Percentiles rank a stretch among this genome's conserved stretches.
These are phyloP conservation scores for Auricularia auricula-judae DNA, from an alignment of 768 basidiomycete species.

Conservation along the genomic window DNA sequence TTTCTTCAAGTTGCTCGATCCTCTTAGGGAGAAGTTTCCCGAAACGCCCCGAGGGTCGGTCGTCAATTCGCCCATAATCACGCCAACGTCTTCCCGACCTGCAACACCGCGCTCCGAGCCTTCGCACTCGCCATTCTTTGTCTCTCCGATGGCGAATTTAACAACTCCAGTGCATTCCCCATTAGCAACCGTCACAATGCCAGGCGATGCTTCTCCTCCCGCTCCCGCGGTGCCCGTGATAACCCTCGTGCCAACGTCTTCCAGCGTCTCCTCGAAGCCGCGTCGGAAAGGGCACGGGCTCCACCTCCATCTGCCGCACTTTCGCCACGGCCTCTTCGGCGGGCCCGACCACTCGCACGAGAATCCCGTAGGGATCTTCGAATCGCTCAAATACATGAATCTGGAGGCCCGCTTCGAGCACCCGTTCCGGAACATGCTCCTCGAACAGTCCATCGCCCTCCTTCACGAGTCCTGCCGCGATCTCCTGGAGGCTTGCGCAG, in stretches of 20 bases:
- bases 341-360: conserved; percentile 21
- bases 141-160: background rate
- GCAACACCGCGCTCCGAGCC: conserved; percentile 25
- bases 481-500: conserved; percentile 34
- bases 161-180: too few species aligned
- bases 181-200: too few species aligned
- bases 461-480: conserved; percentile 43
- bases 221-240: background rate
- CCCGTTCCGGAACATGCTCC: conserved; percentile 33
- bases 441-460: conserved; percentile 31
- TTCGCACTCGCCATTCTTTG: conserved; percentile 14
- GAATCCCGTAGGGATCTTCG: conserved; percentile 60
- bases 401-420: conserved; percentile 47
- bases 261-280: background rate
- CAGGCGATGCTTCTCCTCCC: background rate
- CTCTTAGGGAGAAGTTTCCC: conserved; percentile 43
- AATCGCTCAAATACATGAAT: conserved; percentile 58
- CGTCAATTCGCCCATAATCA: conserved; percentile 20
- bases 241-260: background rate
- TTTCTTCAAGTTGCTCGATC: conserved; percentile 56
- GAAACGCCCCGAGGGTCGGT: conserved; percentile 9
- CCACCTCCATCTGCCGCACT: background rate
- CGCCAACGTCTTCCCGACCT: conserved; percentile 28
- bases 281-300: background rate
- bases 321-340: background rate